These are phyloP conservation scores for Nicotiana sylvestris DNA, from an alignment of 257 asterid species.

Conservation along the genomic window DNA sequence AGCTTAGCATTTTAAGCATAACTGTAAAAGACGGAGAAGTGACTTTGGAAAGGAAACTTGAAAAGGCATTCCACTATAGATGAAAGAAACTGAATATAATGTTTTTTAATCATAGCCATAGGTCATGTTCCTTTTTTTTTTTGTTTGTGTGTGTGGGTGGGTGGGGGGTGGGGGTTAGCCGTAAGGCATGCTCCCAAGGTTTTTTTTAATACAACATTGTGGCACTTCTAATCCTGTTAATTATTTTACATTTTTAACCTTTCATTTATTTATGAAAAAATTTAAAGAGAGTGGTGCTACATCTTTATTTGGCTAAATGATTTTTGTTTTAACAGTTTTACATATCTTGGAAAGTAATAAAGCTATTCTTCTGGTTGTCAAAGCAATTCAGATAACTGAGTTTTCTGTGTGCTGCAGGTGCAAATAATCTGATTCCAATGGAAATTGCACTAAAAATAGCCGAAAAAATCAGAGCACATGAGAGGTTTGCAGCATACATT, in stretches of 20 bases:
- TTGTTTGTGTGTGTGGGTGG: not conserved
- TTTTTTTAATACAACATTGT: not conserved
- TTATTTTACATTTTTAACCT: not conserved
- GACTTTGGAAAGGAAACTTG: not conserved
- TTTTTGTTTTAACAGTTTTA: not conserved
- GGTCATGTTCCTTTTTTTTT: not conserved
- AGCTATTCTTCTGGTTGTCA: not conserved
- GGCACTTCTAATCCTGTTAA: not conserved
- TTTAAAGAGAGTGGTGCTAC: not conserved
- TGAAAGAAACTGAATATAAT: not conserved
- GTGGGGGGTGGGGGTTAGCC: not conserved
- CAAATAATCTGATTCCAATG: slow-evolving; percentile 91
- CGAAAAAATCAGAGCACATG: slow-evolving; percentile 74
- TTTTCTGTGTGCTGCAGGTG: slow-evolving; percentile 48
- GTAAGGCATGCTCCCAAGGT: not conserved
- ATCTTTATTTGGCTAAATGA: not conserved
- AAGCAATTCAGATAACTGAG: not conserved
- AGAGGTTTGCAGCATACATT: slow-evolving; percentile 89
- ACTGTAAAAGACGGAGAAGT: not conserved
- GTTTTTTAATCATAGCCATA: not conserved
- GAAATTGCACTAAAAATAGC: slow-evolving; percentile 89
- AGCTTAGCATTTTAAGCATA: not conserved
- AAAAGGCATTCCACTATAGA: not conserved
- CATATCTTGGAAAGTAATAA: not conserved
- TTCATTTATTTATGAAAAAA: not conserved